A percentile compares a stretch with the other conserved stretches of the same genome.
Conservation (phyloP, 176 grass and related monocot species). For the Calamus simplicifolius region DNA sequence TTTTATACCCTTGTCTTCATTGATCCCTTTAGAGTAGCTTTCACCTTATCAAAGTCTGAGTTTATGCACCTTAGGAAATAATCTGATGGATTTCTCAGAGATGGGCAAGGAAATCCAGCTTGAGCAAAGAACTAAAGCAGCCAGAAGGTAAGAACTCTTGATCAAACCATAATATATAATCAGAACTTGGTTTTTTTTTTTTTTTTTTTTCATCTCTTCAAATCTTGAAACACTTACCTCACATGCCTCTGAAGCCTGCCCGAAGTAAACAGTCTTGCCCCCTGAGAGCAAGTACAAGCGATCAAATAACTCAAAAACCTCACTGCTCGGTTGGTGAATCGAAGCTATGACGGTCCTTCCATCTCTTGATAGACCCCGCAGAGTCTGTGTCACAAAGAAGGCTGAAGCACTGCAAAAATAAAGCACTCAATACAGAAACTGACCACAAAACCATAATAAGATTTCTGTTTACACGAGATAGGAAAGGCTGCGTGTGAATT, state of each 20-base stretch:
- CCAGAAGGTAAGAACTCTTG: too few species aligned
- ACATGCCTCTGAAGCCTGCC: constrained; percentile 60
- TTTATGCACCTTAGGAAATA: constrained; percentile 96
- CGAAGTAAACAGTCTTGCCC: constrained; percentile 99
- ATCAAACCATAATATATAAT: too few species aligned
- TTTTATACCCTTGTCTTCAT: constrained; percentile 66
- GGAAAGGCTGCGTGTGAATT: too few species aligned
- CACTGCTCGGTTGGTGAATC: constrained; percentile 97
- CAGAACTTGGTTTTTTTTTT: too few species aligned
- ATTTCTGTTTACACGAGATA: too few species aligned
- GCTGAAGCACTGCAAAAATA: constrained; percentile 67
- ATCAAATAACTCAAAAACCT: constrained; percentile 98
- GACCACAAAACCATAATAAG: too few species aligned
- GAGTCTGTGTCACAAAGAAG: constrained; percentile 97
- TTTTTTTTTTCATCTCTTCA: too few species aligned
- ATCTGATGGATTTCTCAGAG: constrained; percentile 84
- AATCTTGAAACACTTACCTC: constrained; percentile 31
- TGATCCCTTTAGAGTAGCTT: constrained; percentile 92
- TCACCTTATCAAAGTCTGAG: constrained; percentile 98
- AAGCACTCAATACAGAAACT: too few species aligned
- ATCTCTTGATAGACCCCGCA: constrained; percentile 74
- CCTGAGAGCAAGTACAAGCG: constrained; percentile 85
- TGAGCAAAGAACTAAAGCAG: constrained; percentile 73
- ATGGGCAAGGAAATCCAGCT: constrained; percentile 80
- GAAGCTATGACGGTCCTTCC: constrained; percentile 93